phyloP scores from a whole-genome alignment of 345 rosid genomes.

The Jatropha curcas region DNA sequence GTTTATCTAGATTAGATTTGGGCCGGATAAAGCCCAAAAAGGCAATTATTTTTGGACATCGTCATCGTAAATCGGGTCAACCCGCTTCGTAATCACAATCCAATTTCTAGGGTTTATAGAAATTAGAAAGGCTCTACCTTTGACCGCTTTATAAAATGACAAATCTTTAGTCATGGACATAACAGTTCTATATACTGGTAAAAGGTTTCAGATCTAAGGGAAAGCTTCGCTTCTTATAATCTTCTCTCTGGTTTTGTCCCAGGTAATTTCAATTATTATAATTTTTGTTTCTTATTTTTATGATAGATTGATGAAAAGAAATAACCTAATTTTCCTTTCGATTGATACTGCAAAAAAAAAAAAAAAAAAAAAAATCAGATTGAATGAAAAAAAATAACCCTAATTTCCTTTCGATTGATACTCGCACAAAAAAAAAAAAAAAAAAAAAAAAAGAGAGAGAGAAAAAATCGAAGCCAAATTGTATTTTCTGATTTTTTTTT shows the following conservation, averaged over 20 bases:
- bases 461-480: neutral
- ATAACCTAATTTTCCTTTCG: neutral
- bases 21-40: neutral
- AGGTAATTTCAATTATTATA: neutral
- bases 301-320: neutral
- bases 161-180: too few species aligned
- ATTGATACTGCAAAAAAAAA: neutral
- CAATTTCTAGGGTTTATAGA: constrained; percentile 14
- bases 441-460: too few species aligned
- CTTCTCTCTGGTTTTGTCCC: neutral
- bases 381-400: neutral
- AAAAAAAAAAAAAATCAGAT: neutral
- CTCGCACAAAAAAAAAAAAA: neutral
- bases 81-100: neutral
- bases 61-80: neutral
- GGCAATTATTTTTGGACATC: neutral
- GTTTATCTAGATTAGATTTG: too few species aligned
- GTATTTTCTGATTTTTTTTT: neutral
- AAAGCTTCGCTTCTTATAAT: neutral
- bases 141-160: neutral
- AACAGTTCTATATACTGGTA: neutral
- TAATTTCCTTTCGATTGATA: neutral
- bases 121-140: neutral
- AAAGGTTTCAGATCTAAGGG: neutral
- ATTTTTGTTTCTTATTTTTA: neutral